These are phyloP conservation scores for Lycium barbarum DNA, from an alignment of 257 asterid species.

Conservation along the genomic window DNA sequence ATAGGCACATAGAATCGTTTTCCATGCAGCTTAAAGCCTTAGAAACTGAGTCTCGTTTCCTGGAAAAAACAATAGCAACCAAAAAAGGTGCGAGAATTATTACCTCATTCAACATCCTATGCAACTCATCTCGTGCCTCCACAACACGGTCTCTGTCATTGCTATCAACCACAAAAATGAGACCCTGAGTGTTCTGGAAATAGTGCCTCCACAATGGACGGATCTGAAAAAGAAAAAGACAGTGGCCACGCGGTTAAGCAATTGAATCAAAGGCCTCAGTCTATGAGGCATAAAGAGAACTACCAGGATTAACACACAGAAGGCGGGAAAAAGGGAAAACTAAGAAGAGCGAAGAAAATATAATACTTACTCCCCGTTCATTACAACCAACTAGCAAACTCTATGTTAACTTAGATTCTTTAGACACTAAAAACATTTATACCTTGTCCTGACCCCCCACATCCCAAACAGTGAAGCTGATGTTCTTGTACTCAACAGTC, in stretches of 20 bases:
- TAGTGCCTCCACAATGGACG: constrained; percentile 30
- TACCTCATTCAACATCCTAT: constrained; percentile 28
- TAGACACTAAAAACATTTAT: background rate
- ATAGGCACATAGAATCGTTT: background rate
- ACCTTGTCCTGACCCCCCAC: constrained; percentile 97
- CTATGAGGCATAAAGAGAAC: background rate
- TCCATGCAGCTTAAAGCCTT: background rate
- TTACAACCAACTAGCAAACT: constrained; percentile 9
- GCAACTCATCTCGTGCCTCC: constrained; percentile 29
- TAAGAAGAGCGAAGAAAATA: background rate
- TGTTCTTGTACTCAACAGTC: constrained; percentile 90
- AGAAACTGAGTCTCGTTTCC: background rate
- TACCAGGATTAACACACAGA: background rate
- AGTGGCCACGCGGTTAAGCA: background rate
- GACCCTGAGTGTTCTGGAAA: constrained; percentile 27
- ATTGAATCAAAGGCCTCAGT: constrained; percentile 9
- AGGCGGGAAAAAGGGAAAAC: background rate
- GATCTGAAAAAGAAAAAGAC: background rate
- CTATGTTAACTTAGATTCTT: constrained; percentile 11
- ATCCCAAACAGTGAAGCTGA: constrained; percentile 95
- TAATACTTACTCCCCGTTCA: background rate
- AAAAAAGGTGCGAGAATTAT: background rate
- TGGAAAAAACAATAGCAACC: background rate
- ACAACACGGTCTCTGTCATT: constrained; percentile 29
- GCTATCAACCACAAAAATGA: constrained; percentile 28